Percentiles rank a stretch among this genome's conserved stretches.
These are phyloP conservation scores for Acacia crassicarpa DNA, from an alignment of 306 rosid genomes.

Conservation along the genomic window DNA sequence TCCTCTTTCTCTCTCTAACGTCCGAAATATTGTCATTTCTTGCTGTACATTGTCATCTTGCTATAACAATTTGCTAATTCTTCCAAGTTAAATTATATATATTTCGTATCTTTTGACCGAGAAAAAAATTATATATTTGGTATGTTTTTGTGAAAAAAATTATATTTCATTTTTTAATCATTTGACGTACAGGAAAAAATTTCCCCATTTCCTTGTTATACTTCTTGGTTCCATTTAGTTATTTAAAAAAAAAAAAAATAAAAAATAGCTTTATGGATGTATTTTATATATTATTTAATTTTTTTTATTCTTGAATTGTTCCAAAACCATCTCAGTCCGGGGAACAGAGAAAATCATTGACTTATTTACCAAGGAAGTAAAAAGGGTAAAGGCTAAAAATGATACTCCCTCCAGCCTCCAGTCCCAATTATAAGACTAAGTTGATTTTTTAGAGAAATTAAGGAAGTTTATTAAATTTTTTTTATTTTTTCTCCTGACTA, in stretches of 20 bases:
- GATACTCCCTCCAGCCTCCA: too few species aligned
- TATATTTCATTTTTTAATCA: too few species aligned
- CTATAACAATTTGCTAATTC: too few species aligned
- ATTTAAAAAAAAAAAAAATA: accelerated
- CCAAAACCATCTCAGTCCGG: not conserved
- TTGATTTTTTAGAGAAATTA: too few species aligned
- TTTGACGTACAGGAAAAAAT: not conserved
- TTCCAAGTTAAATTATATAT: too few species aligned
- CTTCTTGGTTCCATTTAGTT: not conserved
- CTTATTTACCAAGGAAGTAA: not conserved
- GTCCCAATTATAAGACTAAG: too few species aligned
- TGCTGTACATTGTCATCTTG: not conserved
- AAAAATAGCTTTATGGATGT: not conserved
- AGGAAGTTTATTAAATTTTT: too few species aligned
- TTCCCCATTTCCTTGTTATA: not conserved
- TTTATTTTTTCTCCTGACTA: too few species aligned
- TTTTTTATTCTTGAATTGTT: not conserved
- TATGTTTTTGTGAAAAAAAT: too few species aligned
- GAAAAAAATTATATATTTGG: not conserved
- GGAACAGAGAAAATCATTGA: too few species aligned
- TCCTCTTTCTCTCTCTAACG: not conserved
- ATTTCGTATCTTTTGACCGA: not conserved
- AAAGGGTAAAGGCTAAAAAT: not conserved
- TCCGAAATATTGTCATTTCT: conserved; percentile 10
- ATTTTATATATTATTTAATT: not conserved